Base-by-base conservation (phyloP, 495 filamentous ascomycete species). In the Cenococcum geophilum region DNA sequence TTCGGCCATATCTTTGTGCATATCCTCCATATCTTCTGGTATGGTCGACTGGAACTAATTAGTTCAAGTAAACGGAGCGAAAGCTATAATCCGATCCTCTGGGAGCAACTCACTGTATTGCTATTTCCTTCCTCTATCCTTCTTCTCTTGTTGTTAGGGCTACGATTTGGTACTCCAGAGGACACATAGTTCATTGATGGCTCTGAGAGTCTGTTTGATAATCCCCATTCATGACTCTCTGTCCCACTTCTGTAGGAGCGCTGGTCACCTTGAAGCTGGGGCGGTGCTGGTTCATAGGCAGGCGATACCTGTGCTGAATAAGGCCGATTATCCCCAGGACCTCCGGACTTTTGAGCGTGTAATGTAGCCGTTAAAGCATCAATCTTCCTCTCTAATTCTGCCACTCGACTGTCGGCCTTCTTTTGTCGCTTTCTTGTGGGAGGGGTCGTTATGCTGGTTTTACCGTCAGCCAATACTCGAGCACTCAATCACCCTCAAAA, bases 301-400 rank as follows among this genome's bases (percentile, higher is more conserved):
- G 48, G 35, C 12, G 40, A 21, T 12, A 47, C 22, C 20, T 37
- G 16, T 34, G 25, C 18, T 6, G 27, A 32, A 54, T 48, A 56
- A n/a, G 32, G 53, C 18, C 36, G 32, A 14, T 70, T 72, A 45
- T 60, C 70, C 63, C 48, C 64, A 49, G 21, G 55, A 55, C 22
- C 60, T 53, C 56, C 55, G 16, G 43, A 68, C 53, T 62, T 64
- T 57, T 68, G 77, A 68, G 85, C 83, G 35, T 89, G 82, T 57
- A 96, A 68, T 53, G 81, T 88, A 0, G 89, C 89, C 1, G 88
- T 95, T 72, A 96, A 71, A 11, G 85, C 88, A 76, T 96, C 90
- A 53, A 98, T 92, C 76, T 95, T 96, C 76, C 86, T 89, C 75
- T 98, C 93, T 45, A 98, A 77, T 75, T 97, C 92, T 14, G 91